phyloP scores from a whole-genome alignment of 192 early-diverging fungal genomes.

The Coemansia sp. region DNA sequence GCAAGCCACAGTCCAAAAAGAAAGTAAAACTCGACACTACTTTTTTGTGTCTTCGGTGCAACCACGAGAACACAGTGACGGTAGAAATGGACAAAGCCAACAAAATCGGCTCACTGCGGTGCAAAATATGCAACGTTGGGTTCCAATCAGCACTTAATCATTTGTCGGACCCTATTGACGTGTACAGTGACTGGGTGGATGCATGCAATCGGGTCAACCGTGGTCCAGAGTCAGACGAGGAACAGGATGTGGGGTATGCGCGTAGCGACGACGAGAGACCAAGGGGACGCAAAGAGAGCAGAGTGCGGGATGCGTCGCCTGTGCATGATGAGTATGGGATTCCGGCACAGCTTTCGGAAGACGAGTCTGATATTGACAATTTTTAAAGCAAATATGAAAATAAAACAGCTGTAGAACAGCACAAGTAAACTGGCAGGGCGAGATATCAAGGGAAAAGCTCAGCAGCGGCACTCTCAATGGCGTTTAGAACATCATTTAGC shows the following conservation, averaged over 20 bases:
- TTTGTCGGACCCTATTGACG: constrained; percentile 78
- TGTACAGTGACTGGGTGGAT: constrained; percentile 91
- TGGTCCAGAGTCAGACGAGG: too few relatives aligned
- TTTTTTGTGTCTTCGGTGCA: constrained; percentile 84
- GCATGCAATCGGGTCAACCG: constrained; percentile 62
- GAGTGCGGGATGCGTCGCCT: neutral
- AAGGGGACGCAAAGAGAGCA: neutral
- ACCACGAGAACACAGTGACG: constrained; percentile 77
- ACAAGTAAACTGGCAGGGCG: too few relatives aligned
- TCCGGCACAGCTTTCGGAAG: constrained; percentile 28
- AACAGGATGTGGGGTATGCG: neutral
- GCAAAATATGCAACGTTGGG: constrained; percentile 72
- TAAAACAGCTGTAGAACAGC: too few relatives aligned
- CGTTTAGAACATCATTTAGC: constrained; percentile 51
- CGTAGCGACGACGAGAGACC: neutral
- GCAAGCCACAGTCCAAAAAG: constrained; percentile 65
- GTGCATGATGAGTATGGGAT: constrained; percentile 24
- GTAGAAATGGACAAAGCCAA: constrained; percentile 66
- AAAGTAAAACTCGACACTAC: constrained; percentile 66
- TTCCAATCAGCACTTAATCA: constrained; percentile 70
- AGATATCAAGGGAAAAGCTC: neutral
- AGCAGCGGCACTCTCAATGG: constrained; percentile 54
- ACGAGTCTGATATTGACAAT: constrained; percentile 37
- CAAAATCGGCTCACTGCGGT: constrained; percentile 72
- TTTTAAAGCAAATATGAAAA: constrained; percentile 11